These are phyloP conservation scores for Trichoderma sp. DNA, from an alignment of 2,329 filamentous ascomycete genomes.

Conservation along the genomic window DNA sequence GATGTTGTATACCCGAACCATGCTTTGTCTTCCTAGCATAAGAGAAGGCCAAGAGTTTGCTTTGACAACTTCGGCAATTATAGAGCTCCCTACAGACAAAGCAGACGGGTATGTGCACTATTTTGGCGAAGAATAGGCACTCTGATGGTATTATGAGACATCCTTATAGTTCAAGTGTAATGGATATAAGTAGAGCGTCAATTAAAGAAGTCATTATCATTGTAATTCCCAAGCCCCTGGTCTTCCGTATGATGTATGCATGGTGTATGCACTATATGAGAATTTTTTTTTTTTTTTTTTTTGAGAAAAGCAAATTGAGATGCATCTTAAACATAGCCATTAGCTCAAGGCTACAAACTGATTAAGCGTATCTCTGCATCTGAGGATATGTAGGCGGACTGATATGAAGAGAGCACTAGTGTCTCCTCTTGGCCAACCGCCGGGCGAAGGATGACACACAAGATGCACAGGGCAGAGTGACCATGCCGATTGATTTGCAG, in stretches of 20 bases:
- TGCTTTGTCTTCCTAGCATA: constrained; percentile 2
- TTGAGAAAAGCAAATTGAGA: too few relatives aligned
- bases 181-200: not conserved
- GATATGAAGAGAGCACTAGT: too few relatives aligned
- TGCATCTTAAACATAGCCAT: too few relatives aligned
- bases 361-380: too few relatives aligned
- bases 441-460: too few relatives aligned
- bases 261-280: too few relatives aligned
- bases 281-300: too few relatives aligned
- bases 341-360: too few relatives aligned
- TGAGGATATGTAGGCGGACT: too few relatives aligned
- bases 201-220: not conserved
- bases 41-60: not conserved
- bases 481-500: not conserved
- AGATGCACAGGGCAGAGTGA: too few relatives aligned
- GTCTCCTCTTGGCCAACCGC: too few relatives aligned
- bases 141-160: too few relatives aligned
- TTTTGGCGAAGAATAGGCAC: not conserved
- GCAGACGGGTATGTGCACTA: constrained; percentile 14
- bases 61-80: constrained; percentile 18
- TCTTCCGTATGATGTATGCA: not conserved
- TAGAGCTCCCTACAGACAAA: not conserved
- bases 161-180: not conserved
- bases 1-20: constrained; percentile 1
- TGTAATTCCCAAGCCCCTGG: not conserved